Percentiles rank a stretch among this genome's conserved stretches.
Conservation (phyloP, 2,329 filamentous ascomycete species). For the Pseudocercospora musae region DNA sequence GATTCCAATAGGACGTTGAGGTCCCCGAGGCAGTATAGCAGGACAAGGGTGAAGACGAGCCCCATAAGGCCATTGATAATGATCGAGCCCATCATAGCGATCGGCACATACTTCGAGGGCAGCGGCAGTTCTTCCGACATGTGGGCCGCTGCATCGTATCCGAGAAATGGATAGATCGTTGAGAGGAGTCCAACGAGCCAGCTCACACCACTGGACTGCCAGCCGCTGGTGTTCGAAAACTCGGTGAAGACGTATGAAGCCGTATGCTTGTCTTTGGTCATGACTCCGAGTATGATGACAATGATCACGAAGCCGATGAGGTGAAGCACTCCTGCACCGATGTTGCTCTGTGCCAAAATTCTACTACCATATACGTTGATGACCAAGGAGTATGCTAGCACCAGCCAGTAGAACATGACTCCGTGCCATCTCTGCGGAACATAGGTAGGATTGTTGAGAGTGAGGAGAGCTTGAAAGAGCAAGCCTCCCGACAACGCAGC, state of each 20-base stretch:
- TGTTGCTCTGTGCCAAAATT: slow-evolving; percentile 43
- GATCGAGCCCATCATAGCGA: slow-evolving; percentile 24
- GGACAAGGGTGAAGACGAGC: slow-evolving; percentile 16
- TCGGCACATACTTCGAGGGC: slow-evolving; percentile 24
- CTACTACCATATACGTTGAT: slow-evolving; percentile 23
- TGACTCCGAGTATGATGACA: slow-evolving; percentile 41
- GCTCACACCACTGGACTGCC: slow-evolving; percentile 18
- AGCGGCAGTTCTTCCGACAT: slow-evolving; percentile 25
- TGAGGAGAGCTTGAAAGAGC: slow-evolving; percentile 21
- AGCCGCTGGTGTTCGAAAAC: slow-evolving; percentile 21
- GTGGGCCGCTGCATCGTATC: slow-evolving; percentile 21
- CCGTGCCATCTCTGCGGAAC: slow-evolving; percentile 26
- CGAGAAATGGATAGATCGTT: slow-evolving; percentile 21
- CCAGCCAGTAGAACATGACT: slow-evolving; percentile 23
- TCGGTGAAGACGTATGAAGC: slow-evolving; percentile 17
- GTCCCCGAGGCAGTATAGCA: slow-evolving; percentile 24
- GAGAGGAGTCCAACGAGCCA: slow-evolving; percentile 21
- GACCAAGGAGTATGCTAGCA: slow-evolving; percentile 20
- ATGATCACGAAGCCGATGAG: slow-evolving; percentile 49
- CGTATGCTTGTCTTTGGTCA: slow-evolving; percentile 37
- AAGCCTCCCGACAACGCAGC: slow-evolving; percentile 17
- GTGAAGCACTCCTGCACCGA: slow-evolving; percentile 42
- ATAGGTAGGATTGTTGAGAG: slow-evolving; percentile 22
- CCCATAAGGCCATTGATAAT: slow-evolving; percentile 22
- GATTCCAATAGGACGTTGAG: slow-evolving; percentile 23